Evolutionary conservation across 192 early-diverging fungal genomes (phyloP), one percentile per base, ranked within the genome.

Genomic region (Coemansia sp.): DNA sequence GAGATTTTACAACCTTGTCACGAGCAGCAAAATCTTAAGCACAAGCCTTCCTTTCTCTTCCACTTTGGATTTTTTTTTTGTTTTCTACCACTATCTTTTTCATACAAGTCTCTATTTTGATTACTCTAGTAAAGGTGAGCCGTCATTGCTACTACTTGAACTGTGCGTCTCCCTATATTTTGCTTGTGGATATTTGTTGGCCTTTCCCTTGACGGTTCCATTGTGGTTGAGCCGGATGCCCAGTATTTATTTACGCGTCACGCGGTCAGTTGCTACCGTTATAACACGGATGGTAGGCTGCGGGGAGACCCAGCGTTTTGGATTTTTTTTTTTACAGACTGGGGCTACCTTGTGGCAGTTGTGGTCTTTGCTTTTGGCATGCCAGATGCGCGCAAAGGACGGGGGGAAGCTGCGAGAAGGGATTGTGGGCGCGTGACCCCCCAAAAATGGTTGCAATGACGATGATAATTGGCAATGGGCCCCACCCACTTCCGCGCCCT

Each of bases 81-180:
- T 54, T 39, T 72, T 66, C 36, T 24, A 42, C 25, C 22, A 50
- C 50, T 63, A 30, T 36, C 8, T 36, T 36, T 36, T 36, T 36
- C 33, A 10, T 36, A 10, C 6, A 11, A 0, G 33, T 36, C 33
- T 36, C 10, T 1, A 10, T 2, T 5, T 36, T 36, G 33, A 36
- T 36, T 36, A 10, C 10, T 36, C 6, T 1, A 36, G 10, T 10
- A 36, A 36, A 36, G 33, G 33, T 36, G 33, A 36, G 33, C 33
- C 33, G 27, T 27, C 27, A 27, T 27, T 27, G 27, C 27, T 27
- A 27, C 27, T 27, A 27, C 27, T 36, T 36, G 8, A 36, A 36
- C 33, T 36, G 33, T 11, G 10, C 10, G 5, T 6, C 53, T 6
- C 53, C 53, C 53, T 54, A 6, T 9, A 27, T 27, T 27, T 27